Conservation (phyloP, 2,329 filamentous ascomycete genomes). For the Cordyceps fumosorosea region DNA sequence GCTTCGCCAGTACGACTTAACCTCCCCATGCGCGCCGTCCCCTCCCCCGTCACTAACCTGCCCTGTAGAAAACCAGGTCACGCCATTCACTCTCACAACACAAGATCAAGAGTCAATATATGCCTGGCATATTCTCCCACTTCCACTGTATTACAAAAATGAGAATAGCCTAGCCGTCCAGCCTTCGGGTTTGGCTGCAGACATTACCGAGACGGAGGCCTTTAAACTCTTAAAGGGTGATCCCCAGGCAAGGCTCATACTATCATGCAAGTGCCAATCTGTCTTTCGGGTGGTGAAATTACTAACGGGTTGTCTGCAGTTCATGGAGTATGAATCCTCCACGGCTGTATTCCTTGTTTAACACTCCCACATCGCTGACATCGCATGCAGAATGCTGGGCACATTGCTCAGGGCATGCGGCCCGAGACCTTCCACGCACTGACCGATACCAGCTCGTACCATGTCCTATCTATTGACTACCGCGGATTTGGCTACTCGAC, state of each 20-base stretch:
- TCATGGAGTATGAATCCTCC: constrained; percentile 43
- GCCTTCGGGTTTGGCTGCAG: constrained; percentile 39
- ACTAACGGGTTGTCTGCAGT: constrained; percentile 30
- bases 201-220: constrained; percentile 50
- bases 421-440: constrained; percentile 72
- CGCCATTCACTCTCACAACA: constrained; percentile 72
- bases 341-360: not conserved
- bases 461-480: constrained; percentile 86
- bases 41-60: not conserved
- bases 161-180: constrained; percentile 54
- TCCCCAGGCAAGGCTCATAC: constrained; percentile 54
- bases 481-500: constrained; percentile 79
- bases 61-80: constrained; percentile 72
- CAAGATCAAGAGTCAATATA: constrained; percentile 72
- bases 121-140: constrained; percentile 83
- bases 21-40: not conserved
- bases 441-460: constrained; percentile 65
- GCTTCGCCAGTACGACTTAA: constrained; percentile 62
- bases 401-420: constrained; percentile 71
- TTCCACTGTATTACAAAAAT: constrained; percentile 68
- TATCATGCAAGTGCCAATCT: constrained; percentile 48
- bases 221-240: constrained; percentile 59
- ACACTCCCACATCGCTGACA: constrained; percentile 15
- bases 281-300: not conserved
- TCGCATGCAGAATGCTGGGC: constrained; percentile 66